Evolutionary conservation across 495 filamentous ascomycete species (phyloP).

Genomic region (Monascus purpureus): DNA sequence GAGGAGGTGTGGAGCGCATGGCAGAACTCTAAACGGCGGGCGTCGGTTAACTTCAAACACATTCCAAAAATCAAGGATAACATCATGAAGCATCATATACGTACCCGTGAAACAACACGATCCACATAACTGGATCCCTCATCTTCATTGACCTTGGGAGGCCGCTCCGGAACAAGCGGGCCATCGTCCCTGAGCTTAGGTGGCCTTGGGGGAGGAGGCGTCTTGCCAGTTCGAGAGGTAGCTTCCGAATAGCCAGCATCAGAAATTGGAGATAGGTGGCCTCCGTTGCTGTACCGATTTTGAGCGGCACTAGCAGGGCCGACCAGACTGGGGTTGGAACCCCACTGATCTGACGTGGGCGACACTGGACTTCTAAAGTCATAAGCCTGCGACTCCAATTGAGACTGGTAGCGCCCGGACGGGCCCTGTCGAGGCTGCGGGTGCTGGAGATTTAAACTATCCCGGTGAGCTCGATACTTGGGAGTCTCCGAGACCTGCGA

Average conservation of each 20-base stretch:
- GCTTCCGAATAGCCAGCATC: constrained; percentile 36
- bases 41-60: background rate
- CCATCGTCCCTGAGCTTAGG: constrained; percentile 41
- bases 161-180: constrained; percentile 34
- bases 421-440: constrained; percentile 79
- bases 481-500: constrained; percentile 62
- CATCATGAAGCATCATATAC: constrained; percentile 4
- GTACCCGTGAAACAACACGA: constrained; percentile 28
- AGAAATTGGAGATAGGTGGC: constrained; percentile 39
- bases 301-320: constrained; percentile 19
- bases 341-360: constrained; percentile 63
- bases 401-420: constrained; percentile 65
- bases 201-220: constrained; percentile 32
- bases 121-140: constrained; percentile 27
- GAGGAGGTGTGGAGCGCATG: constrained; percentile 29
- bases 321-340: constrained; percentile 40
- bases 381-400: constrained; percentile 67
- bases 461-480: constrained; percentile 82
- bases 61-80: background rate
- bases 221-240: constrained; percentile 14
- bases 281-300: constrained; percentile 30
- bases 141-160: constrained; percentile 27
- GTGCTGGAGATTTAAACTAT: constrained; percentile 78
- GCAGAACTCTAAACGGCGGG: constrained; percentile 16
- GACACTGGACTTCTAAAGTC: constrained; percentile 52